Evolutionary conservation across 352 stramenopile genomes (phyloP).

Genomic region (Phytophthora cactorum): DNA sequence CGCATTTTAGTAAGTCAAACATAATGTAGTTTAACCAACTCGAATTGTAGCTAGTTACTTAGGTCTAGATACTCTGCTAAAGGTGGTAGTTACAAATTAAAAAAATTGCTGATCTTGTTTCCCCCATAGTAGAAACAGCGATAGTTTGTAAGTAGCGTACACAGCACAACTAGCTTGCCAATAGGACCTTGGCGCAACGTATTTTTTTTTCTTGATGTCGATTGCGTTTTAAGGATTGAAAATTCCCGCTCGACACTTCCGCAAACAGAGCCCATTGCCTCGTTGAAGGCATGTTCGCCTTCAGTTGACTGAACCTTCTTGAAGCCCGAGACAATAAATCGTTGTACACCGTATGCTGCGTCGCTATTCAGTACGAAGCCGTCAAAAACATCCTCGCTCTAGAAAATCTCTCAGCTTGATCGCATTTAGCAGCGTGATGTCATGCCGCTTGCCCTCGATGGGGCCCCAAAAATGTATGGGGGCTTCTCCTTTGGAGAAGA

Average conservation of each 20-base stretch:
- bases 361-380: background rate
- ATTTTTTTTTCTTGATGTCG: conserved; percentile 17
- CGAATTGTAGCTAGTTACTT: background rate
- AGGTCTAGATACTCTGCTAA: conserved; percentile 18
- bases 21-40: conserved; percentile 4
- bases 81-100: conserved; percentile 10
- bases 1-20: conserved; percentile 10
- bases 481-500: no score
- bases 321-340: conserved; percentile 3
- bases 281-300: background rate
- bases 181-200: conserved; percentile 9
- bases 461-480: conserved; percentile 11
- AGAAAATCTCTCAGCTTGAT: background rate
- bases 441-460: conserved; percentile 8
- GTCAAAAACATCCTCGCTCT: background rate
- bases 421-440: conserved; percentile 1
- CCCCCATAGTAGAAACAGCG: conserved; percentile 12
- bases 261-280: background rate
- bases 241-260: conserved; percentile 9
- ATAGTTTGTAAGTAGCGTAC: conserved; percentile 19
- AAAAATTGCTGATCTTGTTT: conserved; percentile 23
- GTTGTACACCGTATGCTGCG: background rate
- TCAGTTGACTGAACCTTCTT: background rate
- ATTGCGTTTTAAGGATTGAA: conserved; percentile 12
- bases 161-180: conserved; percentile 13